phyloP scores from a whole-genome alignment of 2,329 filamentous ascomycete genomes.

The Alternaria ethzedia region DNA sequence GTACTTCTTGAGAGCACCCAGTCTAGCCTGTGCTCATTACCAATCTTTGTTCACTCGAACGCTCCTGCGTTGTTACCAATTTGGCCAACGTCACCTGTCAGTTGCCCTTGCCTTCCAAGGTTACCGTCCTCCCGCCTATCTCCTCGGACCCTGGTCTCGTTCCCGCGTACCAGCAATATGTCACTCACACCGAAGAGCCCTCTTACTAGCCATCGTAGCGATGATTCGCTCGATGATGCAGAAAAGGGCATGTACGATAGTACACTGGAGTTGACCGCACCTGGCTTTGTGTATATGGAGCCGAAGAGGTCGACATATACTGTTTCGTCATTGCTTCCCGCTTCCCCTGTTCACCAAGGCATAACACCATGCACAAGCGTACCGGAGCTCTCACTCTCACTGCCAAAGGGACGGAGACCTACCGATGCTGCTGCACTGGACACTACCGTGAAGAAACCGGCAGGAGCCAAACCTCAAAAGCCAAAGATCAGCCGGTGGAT shows the following conservation, averaged over 20 bases:
- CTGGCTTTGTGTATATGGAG: slow-evolving; percentile 37
- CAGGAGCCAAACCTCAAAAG: slow-evolving; percentile 16
- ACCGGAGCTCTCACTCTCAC: slow-evolving; percentile 39
- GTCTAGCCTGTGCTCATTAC: slow-evolving; percentile 16
- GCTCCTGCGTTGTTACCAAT: neutral
- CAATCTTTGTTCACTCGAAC: slow-evolving; percentile 11
- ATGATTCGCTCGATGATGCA: slow-evolving; percentile 38
- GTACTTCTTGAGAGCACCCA: slow-evolving; percentile 11
- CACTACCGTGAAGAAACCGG: slow-evolving; percentile 22
- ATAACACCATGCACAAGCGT: slow-evolving; percentile 43
- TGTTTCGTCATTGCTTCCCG: slow-evolving; percentile 22
- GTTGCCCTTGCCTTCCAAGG: neutral
- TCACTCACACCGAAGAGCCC: slow-evolving; percentile 22
- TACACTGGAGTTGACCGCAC: slow-evolving; percentile 29
- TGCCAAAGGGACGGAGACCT: slow-evolving; percentile 21
- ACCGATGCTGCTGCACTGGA: slow-evolving; percentile 25
- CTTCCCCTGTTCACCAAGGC: slow-evolving; percentile 42
- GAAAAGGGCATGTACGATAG: slow-evolving; percentile 43
- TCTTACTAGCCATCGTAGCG: slow-evolving; percentile 20
- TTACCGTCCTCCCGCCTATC: neutral
- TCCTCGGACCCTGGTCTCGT: neutral
- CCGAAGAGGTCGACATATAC: slow-evolving; percentile 15
- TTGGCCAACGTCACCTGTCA: neutral
- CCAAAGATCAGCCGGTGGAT: slow-evolving; percentile 39
- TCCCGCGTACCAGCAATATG: slow-evolving; percentile 27